Percentiles rank a stretch among this genome's conserved stretches.
phyloP scores from a whole-genome alignment of 257 asterid genomes.

The Primulina huaijiensis region DNA sequence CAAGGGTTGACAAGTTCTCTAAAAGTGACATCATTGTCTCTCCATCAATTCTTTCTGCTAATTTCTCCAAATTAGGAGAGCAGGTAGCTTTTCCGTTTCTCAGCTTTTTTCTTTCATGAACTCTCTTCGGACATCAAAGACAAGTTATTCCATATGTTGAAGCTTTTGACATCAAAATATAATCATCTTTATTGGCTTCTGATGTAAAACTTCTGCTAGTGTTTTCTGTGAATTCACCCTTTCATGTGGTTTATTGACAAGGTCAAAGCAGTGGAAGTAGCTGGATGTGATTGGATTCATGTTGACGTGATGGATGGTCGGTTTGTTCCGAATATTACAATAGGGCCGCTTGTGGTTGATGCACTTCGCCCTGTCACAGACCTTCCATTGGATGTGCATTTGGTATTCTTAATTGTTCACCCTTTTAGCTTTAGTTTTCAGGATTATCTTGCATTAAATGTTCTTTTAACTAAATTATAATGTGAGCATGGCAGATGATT shows the following conservation, averaged over 20 bases:
- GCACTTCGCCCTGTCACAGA: constrained; percentile 94
- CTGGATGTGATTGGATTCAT: constrained; percentile 99
- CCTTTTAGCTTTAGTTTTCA: constrained; percentile 8
- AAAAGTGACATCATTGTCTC: constrained; percentile 93
- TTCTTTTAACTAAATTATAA: constrained; percentile 26
- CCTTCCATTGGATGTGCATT: constrained; percentile 97
- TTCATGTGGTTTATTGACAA: constrained; percentile 30
- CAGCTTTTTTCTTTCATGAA: not conserved
- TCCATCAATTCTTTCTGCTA: constrained; percentile 96
- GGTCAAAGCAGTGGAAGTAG: constrained; percentile 97
- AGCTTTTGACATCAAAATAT: not conserved
- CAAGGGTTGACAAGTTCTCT: constrained; percentile 89
- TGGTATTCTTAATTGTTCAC: constrained; percentile 51
- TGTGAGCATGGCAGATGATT: constrained; percentile 76
- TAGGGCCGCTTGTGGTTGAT: constrained; percentile 91
- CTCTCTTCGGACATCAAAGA: constrained; percentile 9
- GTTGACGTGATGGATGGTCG: constrained; percentile 99
- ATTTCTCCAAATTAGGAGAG: constrained; percentile 91
- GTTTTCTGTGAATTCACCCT: constrained; percentile 15
- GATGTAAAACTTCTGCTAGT: not conserved
- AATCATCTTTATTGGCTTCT: constrained; percentile 6
- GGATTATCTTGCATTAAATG: constrained; percentile 20
- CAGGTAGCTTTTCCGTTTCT: constrained; percentile 50
- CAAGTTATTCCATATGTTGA: constrained; percentile 6
- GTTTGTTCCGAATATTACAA: constrained; percentile 95